A percentile compares a stretch with the other conserved stretches of the same genome.
Evolutionary conservation across 2,329 filamentous ascomycete species (phyloP).

Genomic region (Penicillium sp.): DNA sequence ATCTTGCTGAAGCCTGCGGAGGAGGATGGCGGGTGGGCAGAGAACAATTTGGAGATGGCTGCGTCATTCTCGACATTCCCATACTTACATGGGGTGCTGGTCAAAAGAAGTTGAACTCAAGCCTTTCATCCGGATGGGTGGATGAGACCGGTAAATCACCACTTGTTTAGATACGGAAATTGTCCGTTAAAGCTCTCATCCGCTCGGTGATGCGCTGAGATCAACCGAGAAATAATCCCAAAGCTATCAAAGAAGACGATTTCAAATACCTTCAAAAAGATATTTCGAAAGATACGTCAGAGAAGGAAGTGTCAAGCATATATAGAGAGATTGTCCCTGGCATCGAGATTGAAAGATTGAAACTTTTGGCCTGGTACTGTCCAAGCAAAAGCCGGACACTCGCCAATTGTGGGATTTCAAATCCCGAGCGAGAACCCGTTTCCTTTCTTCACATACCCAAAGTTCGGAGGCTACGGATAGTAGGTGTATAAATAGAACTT

Average conservation of each 20-base stretch:
- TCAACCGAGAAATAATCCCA: not conserved
- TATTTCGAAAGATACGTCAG: too few species aligned
- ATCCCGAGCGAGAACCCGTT: not conserved
- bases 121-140: not conserved
- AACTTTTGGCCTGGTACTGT: not conserved
- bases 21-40: constrained; percentile 1
- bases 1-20: not conserved
- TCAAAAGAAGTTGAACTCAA: not conserved
- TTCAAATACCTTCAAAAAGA: not conserved
- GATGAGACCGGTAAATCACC: not conserved
- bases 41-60: constrained; percentile 2
- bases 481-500: not conserved
- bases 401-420: not conserved
- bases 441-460: not conserved
- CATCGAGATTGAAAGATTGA: too few species aligned
- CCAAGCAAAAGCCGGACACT: not conserved
- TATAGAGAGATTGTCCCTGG: too few species aligned
- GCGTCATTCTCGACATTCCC: constrained; percentile 2
- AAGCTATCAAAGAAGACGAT: not conserved
- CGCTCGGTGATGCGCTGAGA: not conserved
- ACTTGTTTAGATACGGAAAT: not conserved
- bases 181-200: not conserved
- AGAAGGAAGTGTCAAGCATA: too few species aligned
- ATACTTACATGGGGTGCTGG: constrained; percentile 1
- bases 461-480: not conserved